Evolutionary conservation across 2,329 filamentous ascomycete genomes (phyloP).

Genomic region (Fusarium napiforme): DNA sequence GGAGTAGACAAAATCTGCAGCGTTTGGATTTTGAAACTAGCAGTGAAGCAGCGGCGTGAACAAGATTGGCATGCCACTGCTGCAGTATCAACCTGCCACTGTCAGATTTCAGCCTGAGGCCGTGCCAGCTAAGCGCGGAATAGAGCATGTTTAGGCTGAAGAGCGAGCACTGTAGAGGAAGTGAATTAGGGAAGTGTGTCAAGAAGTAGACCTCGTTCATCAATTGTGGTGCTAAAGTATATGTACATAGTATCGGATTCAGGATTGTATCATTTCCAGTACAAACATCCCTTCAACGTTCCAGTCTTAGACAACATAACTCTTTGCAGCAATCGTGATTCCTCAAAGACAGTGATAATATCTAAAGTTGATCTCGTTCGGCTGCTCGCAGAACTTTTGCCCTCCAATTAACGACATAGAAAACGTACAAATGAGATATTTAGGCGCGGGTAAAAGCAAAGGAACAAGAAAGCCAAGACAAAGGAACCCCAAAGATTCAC

Average conservation of each 20-base stretch:
- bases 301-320: background rate
- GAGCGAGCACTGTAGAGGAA: background rate
- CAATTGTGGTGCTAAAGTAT: background rate
- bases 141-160: background rate
- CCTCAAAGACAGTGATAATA: background rate
- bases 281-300: fast-evolving
- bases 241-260: background rate
- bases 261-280: too few species aligned
- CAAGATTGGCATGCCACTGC: background rate
- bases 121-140: background rate
- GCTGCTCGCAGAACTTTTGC: background rate
- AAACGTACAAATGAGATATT: background rate
- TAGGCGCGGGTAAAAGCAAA: background rate
- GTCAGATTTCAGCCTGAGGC: background rate
- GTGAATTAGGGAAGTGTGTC: fast-evolving
- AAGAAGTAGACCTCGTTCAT: fast-evolving
- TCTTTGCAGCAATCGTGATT: background rate
- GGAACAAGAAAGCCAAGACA: background rate
- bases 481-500: background rate
- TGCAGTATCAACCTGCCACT: background rate
- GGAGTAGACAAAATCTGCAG: background rate
- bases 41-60: background rate
- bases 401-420: background rate
- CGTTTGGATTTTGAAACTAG: background rate
- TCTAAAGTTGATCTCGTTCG: background rate